Base-by-base conservation (phyloP, 768 basidiomycete species). In the Rhodotorula taiwanensis region DNA sequence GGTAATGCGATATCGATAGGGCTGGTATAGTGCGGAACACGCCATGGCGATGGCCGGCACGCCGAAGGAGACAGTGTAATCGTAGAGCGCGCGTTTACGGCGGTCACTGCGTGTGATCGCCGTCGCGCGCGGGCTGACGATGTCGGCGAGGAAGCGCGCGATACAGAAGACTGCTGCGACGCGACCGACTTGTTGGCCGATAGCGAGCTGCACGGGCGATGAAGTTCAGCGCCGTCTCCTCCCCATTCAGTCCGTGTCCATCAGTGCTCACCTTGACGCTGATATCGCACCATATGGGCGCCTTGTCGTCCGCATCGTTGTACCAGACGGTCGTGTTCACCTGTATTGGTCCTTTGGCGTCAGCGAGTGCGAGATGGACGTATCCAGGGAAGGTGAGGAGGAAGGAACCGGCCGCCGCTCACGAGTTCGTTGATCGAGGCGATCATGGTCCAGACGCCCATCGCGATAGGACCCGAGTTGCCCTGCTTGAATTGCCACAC, bases 271-370 rank as follows among this genome's bases (percentile, higher is more conserved):
- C 67, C 58, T 65, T 65, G 18, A 53, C 44, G 21, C 27, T 27
- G 20, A 69, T 62, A 36, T 69, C 67, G 34, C 67, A 69, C 59
- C 53, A 65, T 5, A 66, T 28, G 7, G 64, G 64, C 0, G 67
- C 64, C 11, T 59, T 50, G 36, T 66, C 49, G 3, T 57, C 28
- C 6, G 65, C 60, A 41, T 69, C 64, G 47, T 53, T 52, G 21
- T 59, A 39, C 67, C 67, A 69, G 8, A 62, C 48, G 8, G 52
- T 39, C 8, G 34, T 48, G 33, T 64, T 55, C 41, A 66, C 27
- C 67, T 69, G 42, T 15, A n/a, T n/a, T n/a, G 39, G 21, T 7
- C 4, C 4, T 13, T 9, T n/a, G 10, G 4, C 9, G 43, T 44
- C 20, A 44, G 43, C 23, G 30, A 20, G 2, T 33, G 28, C 34